Evolutionary conservation across 2,329 filamentous ascomycete genomes (phyloP).

Genomic region (Penicillium sp.): DNA sequence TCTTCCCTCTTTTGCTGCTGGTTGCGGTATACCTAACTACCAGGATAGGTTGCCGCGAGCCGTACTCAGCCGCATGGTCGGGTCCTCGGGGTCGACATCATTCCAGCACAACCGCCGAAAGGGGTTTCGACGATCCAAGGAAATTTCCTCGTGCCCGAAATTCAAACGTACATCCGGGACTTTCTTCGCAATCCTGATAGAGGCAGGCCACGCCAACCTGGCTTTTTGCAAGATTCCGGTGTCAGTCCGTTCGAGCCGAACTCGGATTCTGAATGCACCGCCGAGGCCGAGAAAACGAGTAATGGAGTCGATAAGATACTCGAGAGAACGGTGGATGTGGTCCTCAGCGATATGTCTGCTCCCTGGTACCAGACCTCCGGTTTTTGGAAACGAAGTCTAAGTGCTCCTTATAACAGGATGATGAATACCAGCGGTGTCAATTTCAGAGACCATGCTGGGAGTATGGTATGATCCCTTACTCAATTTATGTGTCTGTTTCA

Average conservation of each 20-base stretch:
- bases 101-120: constrained; percentile 83
- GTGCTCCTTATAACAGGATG: constrained; percentile 95
- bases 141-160: constrained; percentile 72
- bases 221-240: background rate
- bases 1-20: background rate
- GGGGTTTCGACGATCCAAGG: constrained; percentile 95
- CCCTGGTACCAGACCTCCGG: constrained; percentile 81
- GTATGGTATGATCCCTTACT: constrained; percentile 67
- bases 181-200: constrained; percentile 66
- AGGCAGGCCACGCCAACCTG: constrained; percentile 49
- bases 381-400: constrained; percentile 83
- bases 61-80: constrained; percentile 71
- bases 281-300: background rate
- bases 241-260: constrained; percentile 14
- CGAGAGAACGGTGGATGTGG: constrained; percentile 73
- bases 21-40: constrained; percentile 8
- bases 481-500: background rate
- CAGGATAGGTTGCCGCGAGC: constrained; percentile 68
- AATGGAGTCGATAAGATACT: constrained; percentile 2
- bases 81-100: constrained; percentile 88
- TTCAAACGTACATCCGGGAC: constrained; percentile 72
- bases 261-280: background rate
- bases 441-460: constrained; percentile 85
- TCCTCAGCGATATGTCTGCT: constrained; percentile 98
- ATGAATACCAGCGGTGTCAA: constrained; percentile 94